Conservation (phyloP, 768 basidiomycete species). For the Solioccasus polychromus region DNA sequence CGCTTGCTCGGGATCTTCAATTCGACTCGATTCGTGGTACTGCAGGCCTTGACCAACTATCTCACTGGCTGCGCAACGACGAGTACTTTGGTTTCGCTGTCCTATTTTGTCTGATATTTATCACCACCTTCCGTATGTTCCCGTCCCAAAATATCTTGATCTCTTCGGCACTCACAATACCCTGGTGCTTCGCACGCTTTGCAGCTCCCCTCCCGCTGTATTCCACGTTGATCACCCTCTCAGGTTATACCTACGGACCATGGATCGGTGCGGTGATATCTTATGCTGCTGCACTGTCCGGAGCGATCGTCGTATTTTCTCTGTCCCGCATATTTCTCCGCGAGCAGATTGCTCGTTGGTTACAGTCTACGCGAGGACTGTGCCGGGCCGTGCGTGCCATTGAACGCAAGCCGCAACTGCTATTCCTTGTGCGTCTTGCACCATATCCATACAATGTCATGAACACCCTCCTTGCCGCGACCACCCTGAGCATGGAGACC, state of each 20-base stretch:
- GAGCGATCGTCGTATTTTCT: conserved; percentile 81
- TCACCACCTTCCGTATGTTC: conserved; percentile 82
- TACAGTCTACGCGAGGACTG: conserved; percentile 66
- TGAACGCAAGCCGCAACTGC: conserved; percentile 80
- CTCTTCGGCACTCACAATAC: conserved; percentile 9
- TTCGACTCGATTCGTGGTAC: background rate
- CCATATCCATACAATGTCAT: conserved; percentile 93
- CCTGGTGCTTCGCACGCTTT: conserved; percentile 10
- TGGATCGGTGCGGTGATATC: conserved; percentile 84
- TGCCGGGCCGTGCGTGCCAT: conserved; percentile 83
- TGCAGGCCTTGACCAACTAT: conserved; percentile 77
- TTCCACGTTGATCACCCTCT: conserved; percentile 88
- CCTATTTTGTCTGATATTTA: conserved; percentile 78
- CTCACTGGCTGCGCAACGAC: conserved; percentile 73
- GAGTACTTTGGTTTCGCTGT: conserved; percentile 71
- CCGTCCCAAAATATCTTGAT: conserved; percentile 2
- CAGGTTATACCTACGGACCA: conserved; percentile 87
- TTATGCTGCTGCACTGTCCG: conserved; percentile 80
- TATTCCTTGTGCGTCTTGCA: conserved; percentile 90
- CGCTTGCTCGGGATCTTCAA: background rate
- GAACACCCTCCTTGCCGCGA: conserved; percentile 89
- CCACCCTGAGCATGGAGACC: conserved; percentile 73
- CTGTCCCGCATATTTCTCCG: conserved; percentile 75
- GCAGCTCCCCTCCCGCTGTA: conserved; percentile 88
- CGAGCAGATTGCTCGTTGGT: conserved; percentile 67